A percentile compares a stretch with the other conserved stretches of the same genome.
Evolutionary conservation across 352 stramenopile species (phyloP).

Genomic region (Globisporangium echinulatum): DNA sequence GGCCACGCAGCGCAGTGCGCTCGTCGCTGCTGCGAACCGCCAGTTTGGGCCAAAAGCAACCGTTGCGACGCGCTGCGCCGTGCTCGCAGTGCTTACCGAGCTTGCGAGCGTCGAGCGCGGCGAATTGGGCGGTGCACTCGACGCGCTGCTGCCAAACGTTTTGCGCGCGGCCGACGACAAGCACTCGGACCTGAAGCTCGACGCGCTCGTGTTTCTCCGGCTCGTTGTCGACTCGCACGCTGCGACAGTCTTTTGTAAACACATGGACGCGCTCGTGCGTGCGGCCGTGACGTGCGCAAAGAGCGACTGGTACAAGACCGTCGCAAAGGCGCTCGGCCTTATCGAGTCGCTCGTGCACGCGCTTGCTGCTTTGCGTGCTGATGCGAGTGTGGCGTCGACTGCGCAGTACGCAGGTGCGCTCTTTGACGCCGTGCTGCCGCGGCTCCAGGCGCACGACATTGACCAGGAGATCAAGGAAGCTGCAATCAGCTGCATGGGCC

Average conservation of each 20-base stretch:
- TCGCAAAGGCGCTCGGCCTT: constrained; percentile 92
- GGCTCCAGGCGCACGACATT: constrained; percentile 95
- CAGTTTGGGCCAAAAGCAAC: constrained; percentile 76
- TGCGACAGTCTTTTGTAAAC: constrained; percentile 65
- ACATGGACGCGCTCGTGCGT: constrained; percentile 77
- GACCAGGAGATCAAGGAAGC: constrained; percentile 99
- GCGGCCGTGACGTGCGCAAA: constrained; percentile 86
- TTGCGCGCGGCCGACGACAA: constrained; percentile 84
- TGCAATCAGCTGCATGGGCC: constrained; percentile 87
- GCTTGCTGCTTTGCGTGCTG: constrained; percentile 29
- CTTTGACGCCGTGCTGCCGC: constrained; percentile 91
- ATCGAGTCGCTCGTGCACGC: constrained; percentile 88
- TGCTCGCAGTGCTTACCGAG: constrained; percentile 82
- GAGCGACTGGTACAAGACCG: constrained; percentile 99
- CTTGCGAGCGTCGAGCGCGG: constrained; percentile 73
- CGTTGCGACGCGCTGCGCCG: constrained; percentile 68
- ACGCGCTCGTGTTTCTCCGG: constrained; percentile 92
- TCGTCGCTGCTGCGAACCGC: constrained; percentile 74
- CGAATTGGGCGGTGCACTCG: constrained; percentile 64
- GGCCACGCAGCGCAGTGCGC: constrained; percentile 56
- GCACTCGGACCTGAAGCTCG: constrained; percentile 94
- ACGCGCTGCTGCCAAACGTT: constrained; percentile 74
- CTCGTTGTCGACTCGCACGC: constrained; percentile 91
- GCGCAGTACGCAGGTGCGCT: constrained; percentile 67
- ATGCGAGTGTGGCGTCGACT: constrained; percentile 25